Evolutionary conservation across 225 moss, liverwort and hornwort genomes (phyloP).

Genomic region (Asterella californica): DNA sequence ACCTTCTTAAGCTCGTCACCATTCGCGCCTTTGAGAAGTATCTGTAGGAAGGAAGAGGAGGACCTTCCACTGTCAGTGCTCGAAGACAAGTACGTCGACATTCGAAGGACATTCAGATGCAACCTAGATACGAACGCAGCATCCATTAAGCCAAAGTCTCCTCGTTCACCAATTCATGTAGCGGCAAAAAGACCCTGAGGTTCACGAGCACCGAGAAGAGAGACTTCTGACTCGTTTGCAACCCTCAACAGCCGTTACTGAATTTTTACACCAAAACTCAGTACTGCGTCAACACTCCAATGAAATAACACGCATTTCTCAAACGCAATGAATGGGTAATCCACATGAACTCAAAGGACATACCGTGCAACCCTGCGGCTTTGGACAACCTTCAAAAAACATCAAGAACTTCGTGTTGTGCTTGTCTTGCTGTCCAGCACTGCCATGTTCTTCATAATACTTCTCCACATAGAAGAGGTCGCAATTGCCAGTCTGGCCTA

Average conservation of each 20-base stretch:
- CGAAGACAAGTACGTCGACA: neutral
- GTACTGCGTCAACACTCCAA: neutral
- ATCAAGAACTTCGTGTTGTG: slow-evolving; percentile 65
- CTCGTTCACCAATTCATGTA: neutral
- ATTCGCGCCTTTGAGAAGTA: slow-evolving; percentile 76
- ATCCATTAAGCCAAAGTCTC: no score
- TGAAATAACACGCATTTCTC: neutral
- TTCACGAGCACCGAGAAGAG: neutral
- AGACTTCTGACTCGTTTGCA: neutral
- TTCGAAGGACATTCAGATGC: neutral
- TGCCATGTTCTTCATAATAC: slow-evolving; percentile 75
- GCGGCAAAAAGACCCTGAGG: neutral
- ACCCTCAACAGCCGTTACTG: neutral
- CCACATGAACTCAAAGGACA: neutral
- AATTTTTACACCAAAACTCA: neutral
- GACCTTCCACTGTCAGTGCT: neutral
- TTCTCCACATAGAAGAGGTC: slow-evolving; percentile 85
- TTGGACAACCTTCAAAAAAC: slow-evolving; percentile 93
- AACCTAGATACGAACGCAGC: neutral
- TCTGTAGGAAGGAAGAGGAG: slow-evolving; percentile 19
- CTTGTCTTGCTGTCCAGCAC: slow-evolving; percentile 63
- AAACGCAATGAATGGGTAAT: neutral
- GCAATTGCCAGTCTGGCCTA: slow-evolving; percentile 60
- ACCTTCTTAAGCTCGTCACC: slow-evolving; percentile 78
- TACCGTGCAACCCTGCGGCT: slow-evolving; percentile 89